Evolutionary conservation across 306 rosid species (phyloP), one percentile per base, ranked within the genome.

Genomic region (Begonia masoniana): DNA sequence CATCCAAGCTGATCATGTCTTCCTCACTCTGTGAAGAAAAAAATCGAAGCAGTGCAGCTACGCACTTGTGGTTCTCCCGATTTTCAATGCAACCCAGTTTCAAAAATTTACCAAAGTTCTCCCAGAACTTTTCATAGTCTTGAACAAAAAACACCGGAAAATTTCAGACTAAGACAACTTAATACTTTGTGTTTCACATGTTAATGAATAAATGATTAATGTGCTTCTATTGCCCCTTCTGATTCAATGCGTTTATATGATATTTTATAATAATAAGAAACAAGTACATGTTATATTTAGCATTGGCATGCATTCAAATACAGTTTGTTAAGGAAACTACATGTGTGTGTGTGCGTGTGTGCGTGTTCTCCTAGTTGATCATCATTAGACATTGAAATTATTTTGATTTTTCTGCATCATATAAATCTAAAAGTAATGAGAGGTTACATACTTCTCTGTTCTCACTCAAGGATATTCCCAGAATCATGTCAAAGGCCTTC

Each of bases 31-130:
- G 95, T 67, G 93, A 81, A 66, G 99, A 83, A 81, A 70, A 77
- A 74, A 92, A 92, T 36, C 99, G 83, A 50, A 92, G 99, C 76
- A 92, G 65, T 0, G 96, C 96, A 54, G 87, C 99, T 74, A 86
- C 69, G 26, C 99, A 93, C 64, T 92, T 92, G 81, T 92, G 96
- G 64, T 92, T 92, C 61, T 83, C 99, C 42, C 82, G 88, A 74
- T 92, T 96, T 71, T 92, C 99, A 68, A 92, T 86, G 72, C 99
- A 92, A 59, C 99, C 99, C 69, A 92, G 62, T 74, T 92, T 92
- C 76, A 92, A 54, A 74, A 76, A 77, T 63, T 92, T 92, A 63
- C 99, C 99, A 66, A 83, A 92, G 70, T 81, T 92, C 15, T 92
- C 96, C 86, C 92, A 92, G 63, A 92, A 92, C 64, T 68, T 87